Conservation (phyloP, 495 filamentous ascomycete genomes). For the Neurospora terricola region DNA sequence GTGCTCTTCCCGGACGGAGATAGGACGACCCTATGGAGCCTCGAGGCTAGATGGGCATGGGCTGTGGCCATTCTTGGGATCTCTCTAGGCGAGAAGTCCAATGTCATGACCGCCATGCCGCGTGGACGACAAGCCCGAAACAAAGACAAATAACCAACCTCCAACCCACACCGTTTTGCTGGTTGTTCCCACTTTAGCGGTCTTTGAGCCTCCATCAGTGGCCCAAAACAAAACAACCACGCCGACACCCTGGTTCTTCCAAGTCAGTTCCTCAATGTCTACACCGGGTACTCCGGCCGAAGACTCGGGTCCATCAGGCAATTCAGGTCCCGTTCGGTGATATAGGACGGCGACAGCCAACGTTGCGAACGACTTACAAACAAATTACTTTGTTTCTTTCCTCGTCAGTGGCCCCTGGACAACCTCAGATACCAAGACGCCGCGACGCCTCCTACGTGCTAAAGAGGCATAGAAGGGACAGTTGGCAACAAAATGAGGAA, state of each 20-base stretch:
- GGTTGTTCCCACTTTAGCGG: background rate
- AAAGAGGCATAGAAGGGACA: background rate
- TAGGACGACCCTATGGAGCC: background rate
- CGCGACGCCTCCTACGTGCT: background rate
- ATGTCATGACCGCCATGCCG: background rate
- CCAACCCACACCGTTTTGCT: background rate
- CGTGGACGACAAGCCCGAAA: background rate
- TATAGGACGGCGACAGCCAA: background rate
- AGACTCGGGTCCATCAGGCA: background rate
- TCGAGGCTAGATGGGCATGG: background rate
- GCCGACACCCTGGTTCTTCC: background rate
- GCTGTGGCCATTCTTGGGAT: background rate
- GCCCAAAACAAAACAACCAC: background rate
- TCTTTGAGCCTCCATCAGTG: background rate
- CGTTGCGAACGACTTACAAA: background rate
- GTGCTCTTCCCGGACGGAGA: background rate
- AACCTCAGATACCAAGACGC: background rate
- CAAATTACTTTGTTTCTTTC: background rate
- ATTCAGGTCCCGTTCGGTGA: background rate
- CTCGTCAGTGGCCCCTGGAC: background rate
- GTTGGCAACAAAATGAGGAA: background rate
- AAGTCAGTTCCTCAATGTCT: background rate
- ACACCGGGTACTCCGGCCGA: background rate
- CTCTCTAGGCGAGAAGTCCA: background rate
- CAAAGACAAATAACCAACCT: background rate